A percentile compares a stretch with the other conserved stretches of the same genome.
Evolutionary conservation across 495 filamentous ascomycete species (phyloP).

Genomic region (Annulohypoxylon moriforme): DNA sequence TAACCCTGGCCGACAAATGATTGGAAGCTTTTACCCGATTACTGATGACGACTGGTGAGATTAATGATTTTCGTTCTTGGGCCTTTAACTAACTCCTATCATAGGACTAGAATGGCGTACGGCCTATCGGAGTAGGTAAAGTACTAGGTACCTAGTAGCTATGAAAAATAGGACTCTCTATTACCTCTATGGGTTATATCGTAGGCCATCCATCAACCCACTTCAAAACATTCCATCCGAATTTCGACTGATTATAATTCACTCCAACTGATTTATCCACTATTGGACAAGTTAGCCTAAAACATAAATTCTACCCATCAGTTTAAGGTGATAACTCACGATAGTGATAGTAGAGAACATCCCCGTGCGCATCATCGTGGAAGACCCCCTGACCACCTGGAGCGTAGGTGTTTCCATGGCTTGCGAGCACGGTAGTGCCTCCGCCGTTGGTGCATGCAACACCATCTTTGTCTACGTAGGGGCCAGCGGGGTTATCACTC

Average conservation of each 20-base stretch:
- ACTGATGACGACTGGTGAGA: slow-evolving; percentile 69
- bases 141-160: no score
- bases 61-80: not conserved
- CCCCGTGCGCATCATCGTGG: slow-evolving; percentile 37
- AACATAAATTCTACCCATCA: not conserved
- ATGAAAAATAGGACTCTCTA: not conserved
- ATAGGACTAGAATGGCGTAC: not conserved
- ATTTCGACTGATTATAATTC: slow-evolving; percentile 66
- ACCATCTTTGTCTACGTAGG: slow-evolving; percentile 68
- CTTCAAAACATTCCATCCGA: slow-evolving; percentile 70
- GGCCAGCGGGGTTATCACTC: slow-evolving; percentile 58
- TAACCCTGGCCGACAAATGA: slow-evolving; percentile 72
- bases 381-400: slow-evolving; percentile 70
- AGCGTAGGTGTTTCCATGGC: slow-evolving; percentile 68
- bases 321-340: slow-evolving; percentile 8
- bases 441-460: slow-evolving; percentile 63
- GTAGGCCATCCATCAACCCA: slow-evolving; percentile 71
- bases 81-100: not conserved
- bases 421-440: slow-evolving; percentile 68
- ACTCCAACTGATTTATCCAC: slow-evolving; percentile 67
- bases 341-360: slow-evolving; percentile 76
- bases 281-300: slow-evolving; percentile 15
- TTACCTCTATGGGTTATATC: not conserved
- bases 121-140: not conserved
- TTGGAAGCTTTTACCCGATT: slow-evolving; percentile 69